A percentile compares a stretch with the other conserved stretches of the same genome.
phyloP scores from a whole-genome alignment of 139 green algal genomes.

The Haematococcus sp. region DNA sequence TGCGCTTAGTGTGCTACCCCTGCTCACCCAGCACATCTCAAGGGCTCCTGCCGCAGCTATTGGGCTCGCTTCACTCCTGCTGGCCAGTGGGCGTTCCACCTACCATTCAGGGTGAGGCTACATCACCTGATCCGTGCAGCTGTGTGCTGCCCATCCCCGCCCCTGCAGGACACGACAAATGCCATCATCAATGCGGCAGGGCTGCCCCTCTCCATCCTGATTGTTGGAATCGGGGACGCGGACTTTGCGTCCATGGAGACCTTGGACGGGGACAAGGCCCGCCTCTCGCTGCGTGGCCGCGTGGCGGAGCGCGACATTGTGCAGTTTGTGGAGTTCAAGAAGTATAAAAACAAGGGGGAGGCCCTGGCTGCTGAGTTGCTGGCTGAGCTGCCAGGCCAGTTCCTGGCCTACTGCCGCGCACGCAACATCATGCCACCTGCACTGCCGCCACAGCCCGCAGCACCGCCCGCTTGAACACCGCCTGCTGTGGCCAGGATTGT shows the following conservation, averaged over 20 bases:
- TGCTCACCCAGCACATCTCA: no score
- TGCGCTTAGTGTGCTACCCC: neutral
- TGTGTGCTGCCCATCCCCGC: no score
- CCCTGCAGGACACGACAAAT: conserved; percentile 25
- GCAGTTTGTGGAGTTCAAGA: conserved; percentile 49
- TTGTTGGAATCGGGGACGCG: conserved; percentile 51
- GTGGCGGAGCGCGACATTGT: conserved; percentile 40
- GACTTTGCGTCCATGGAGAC: conserved; percentile 46
- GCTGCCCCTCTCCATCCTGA: conserved; percentile 54
- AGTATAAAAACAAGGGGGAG: conserved; percentile 22
- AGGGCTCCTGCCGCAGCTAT: no score
- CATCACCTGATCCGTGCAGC: no score
- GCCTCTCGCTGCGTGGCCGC: neutral
- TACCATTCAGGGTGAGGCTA: no score
- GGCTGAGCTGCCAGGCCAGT: conserved; percentile 51
- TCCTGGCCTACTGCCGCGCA: conserved; percentile 41
- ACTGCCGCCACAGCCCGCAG: neutral
- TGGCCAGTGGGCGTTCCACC: no score
- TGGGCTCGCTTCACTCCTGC: no score
- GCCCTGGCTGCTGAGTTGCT: conserved; percentile 44
- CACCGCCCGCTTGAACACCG: no score
- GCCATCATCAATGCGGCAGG: conserved; percentile 41
- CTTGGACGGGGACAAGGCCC: conserved; percentile 19
- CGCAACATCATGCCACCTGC: neutral
- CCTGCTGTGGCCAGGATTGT: no score